Conservation (phyloP, 2,329 filamentous ascomycete species). For the Xylaria sp. region DNA sequence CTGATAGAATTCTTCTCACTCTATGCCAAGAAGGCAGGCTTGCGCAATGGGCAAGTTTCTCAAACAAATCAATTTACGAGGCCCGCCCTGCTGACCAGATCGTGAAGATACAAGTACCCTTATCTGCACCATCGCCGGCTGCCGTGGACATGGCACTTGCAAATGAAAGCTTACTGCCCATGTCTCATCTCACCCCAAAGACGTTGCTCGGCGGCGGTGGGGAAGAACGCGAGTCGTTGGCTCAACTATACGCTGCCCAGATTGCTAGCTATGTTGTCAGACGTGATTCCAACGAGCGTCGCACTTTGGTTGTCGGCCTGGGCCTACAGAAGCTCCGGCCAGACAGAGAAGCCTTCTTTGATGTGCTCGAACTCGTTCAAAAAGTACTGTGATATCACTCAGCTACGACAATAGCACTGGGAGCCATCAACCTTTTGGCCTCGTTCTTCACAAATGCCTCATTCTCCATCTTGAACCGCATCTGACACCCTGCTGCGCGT, state of each 20-base stretch:
- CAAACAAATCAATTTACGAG: not conserved
- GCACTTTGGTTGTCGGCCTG: conserved; percentile 71
- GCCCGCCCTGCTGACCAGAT: conserved; percentile 18
- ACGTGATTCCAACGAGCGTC: conserved; percentile 72
- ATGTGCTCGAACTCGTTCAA: conserved; percentile 71
- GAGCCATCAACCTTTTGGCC: conserved; percentile 40
- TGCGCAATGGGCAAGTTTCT: conserved; percentile 86
- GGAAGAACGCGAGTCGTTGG: conserved; percentile 81
- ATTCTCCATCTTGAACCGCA: conserved; percentile 49
- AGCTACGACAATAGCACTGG: conserved; percentile 40
- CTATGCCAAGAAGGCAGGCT: conserved; percentile 86
- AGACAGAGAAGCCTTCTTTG: conserved; percentile 69
- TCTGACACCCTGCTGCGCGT: conserved; percentile 47
- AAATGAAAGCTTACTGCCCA: conserved; percentile 70
- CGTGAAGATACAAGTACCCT: conserved; percentile 78
- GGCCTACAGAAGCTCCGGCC: conserved; percentile 64
- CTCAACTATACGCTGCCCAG: conserved; percentile 89
- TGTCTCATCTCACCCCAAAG: conserved; percentile 84
- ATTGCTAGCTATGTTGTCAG: conserved; percentile 83
- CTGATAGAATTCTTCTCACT: conserved; percentile 91
- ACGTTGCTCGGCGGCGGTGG: conserved; percentile 88
- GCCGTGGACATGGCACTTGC: conserved; percentile 70
- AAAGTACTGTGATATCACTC: conserved; percentile 60
- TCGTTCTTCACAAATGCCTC: conserved; percentile 45
- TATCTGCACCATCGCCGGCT: conserved; percentile 74